These are phyloP conservation scores for Besnoitia besnoiti DNA, from an alignment of 169 alveolate genomes.

Conservation along the genomic window DNA sequence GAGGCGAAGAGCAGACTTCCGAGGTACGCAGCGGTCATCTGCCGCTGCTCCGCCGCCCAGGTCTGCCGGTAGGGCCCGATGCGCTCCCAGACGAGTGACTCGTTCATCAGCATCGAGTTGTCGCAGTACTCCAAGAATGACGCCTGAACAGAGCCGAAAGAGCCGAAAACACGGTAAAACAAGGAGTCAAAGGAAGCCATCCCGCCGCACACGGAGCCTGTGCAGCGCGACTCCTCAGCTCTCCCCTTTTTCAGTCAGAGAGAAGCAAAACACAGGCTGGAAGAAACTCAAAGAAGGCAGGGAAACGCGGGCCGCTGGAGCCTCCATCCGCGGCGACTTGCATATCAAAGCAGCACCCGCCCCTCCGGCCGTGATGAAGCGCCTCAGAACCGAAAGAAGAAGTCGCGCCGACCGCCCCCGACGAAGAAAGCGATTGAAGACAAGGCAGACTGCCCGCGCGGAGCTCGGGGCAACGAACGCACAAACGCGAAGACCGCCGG, in stretches of 20 bases:
- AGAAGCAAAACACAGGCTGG: neutral
- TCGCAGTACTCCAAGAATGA: conserved; percentile 65
- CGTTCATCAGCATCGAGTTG: conserved; percentile 42
- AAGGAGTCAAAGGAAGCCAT: too few species aligned
- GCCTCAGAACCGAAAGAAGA: too few species aligned
- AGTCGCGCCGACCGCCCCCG: too few species aligned
- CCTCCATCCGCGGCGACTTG: too few species aligned
- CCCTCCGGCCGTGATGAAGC: too few species aligned
- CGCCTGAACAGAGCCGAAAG: conserved; percentile 21
- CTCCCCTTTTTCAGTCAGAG: too few species aligned
- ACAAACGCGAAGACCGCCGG: too few species aligned
- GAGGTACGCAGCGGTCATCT: conserved; percentile 21
- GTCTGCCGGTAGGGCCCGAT: neutral
- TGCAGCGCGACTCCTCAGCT: too few species aligned
- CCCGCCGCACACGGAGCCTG: neutral
- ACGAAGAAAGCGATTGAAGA: too few species aligned
- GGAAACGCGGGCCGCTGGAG: neutral
- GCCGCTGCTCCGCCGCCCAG: neutral
- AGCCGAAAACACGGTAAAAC: neutral
- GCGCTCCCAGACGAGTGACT: neutral
- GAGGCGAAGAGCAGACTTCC: conserved; percentile 44
- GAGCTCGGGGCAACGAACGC: too few species aligned
- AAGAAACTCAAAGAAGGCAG: neutral
- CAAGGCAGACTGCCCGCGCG: too few species aligned
- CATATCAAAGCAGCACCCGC: too few species aligned